Percentiles rank a stretch among this genome's conserved stretches.
These are phyloP conservation scores for Fraxinus paxiana DNA, from an alignment of 305 asterid genomes.

Conservation along the genomic window DNA sequence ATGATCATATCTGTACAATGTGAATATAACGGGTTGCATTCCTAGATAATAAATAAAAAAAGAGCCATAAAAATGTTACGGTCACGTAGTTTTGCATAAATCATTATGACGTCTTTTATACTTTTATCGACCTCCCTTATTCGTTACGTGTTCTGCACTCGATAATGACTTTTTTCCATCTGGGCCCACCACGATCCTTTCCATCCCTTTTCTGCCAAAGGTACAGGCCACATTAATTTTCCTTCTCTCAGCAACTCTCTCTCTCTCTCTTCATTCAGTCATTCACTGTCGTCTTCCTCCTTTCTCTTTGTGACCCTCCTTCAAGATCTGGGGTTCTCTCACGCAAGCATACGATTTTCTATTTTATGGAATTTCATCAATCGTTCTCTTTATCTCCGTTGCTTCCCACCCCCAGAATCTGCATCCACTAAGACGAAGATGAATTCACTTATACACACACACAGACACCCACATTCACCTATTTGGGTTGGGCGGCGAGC, in stretches of 20 bases:
- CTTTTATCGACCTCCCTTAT: neutral
- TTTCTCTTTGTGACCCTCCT: neutral
- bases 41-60: neutral
- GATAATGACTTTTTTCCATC: neutral
- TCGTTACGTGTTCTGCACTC: neutral
- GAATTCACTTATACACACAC: neutral
- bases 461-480: neutral
- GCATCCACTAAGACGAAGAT: neutral
- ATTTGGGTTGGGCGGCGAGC: neutral
- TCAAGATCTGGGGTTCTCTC: neutral
- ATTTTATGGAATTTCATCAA: neutral
- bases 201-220: neutral
- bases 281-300: neutral
- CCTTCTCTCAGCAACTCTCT: neutral
- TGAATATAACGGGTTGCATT: neutral
- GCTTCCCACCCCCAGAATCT: neutral
- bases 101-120: neutral
- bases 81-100: neutral
- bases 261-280: neutral
- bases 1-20: neutral
- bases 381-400: neutral
- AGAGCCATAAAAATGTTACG: neutral
- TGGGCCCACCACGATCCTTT: neutral
- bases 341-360: neutral
- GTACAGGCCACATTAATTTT: neutral